Conservation (phyloP, 164 flowering plant genomes). For the Cinnamomum micranthum region DNA sequence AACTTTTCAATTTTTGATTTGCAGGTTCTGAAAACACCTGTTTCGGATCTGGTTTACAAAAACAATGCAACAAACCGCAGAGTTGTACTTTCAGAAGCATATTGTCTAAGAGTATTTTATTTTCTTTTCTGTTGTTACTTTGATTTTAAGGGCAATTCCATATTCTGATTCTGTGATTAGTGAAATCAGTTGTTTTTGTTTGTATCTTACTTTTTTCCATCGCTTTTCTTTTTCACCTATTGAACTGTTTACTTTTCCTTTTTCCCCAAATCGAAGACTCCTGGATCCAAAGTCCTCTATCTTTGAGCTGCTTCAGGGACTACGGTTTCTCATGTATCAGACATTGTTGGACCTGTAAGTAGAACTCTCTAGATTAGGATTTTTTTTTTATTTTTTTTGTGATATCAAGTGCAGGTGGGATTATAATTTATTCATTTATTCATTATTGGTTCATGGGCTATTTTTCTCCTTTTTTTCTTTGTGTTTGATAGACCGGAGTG, state of each 20-base stretch:
- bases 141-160: too few species aligned
- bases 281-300: slow-evolving; percentile 82
- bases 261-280: slow-evolving; percentile 38
- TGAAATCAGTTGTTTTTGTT: neutral
- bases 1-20: too few species aligned
- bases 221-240: neutral
- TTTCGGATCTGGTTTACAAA: too few species aligned
- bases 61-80: too few species aligned
- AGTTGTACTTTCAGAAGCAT: too few species aligned
- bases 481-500: slow-evolving; percentile 50
- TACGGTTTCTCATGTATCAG: slow-evolving; percentile 96
- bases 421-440: neutral
- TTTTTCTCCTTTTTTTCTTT: neutral
- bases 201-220: too few species aligned
- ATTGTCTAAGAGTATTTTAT: too few species aligned
- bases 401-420: neutral
- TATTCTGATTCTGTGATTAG: neutral
- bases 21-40: too few species aligned
- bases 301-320: slow-evolving; percentile 99
- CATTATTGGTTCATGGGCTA: neutral
- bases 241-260: neutral
- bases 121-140: too few species aligned
- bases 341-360: slow-evolving; percentile 96
- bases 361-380: neutral
- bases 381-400: neutral